Evolutionary conservation across 2,329 filamentous ascomycete species (phyloP).

Genomic region (Penicillium sclerotiorum): DNA sequence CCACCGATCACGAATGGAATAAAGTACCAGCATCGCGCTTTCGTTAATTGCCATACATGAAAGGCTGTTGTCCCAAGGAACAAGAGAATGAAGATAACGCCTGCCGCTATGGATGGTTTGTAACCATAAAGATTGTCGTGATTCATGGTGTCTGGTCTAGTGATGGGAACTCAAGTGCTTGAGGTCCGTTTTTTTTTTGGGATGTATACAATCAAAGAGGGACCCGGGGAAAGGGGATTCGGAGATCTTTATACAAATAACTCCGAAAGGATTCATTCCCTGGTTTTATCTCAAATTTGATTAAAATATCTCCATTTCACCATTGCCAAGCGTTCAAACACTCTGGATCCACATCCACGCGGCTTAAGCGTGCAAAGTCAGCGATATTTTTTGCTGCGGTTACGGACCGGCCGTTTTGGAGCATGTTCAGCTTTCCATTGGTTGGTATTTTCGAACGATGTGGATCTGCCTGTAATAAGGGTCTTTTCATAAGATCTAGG

Average conservation of each 20-base stretch:
- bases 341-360: background rate
- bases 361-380: background rate
- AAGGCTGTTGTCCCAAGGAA: conserved; percentile 47
- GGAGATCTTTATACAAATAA: background rate
- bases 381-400: too few relatives aligned
- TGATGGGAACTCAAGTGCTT: too few relatives aligned
- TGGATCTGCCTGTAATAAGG: too few relatives aligned
- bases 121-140: conserved; percentile 42
- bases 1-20: conserved; percentile 42
- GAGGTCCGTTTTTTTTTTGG: too few relatives aligned
- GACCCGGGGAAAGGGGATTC: background rate
- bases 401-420: too few relatives aligned
- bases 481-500: too few relatives aligned
- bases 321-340: background rate
- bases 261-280: too few relatives aligned
- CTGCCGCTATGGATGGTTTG: conserved; percentile 49
- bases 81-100: conserved; percentile 50
- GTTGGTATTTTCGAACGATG: background rate
- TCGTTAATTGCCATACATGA: conserved; percentile 48
- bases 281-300: too few relatives aligned
- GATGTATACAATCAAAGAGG: background rate
- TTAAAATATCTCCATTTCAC: background rate
- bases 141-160: conserved; percentile 14
- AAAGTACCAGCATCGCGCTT: conserved; percentile 53
- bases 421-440: background rate